Percentiles rank a stretch among this genome's conserved stretches.
These are phyloP conservation scores for barrel medic (Medicago truncatula) DNA, from an alignment of 306 rosid species.

Conservation along the genomic window MtrunA17r5.0-ANR NC_053043.1:21439001-21439500, in stretches of 20 bases:
- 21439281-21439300: not conserved
- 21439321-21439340: not conserved
- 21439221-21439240: slow-evolving; percentile 15
- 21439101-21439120: slow-evolving; percentile 25
- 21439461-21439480: slow-evolving; percentile 10
- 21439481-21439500: not conserved
- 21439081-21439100: slow-evolving; percentile 9
- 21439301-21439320: not conserved
- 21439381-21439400: not conserved
- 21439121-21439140: slow-evolving; percentile 34
- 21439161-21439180: slow-evolving; percentile 25
- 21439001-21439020: slow-evolving; percentile 66
- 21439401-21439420: slow-evolving; percentile 4
- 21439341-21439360: not conserved
- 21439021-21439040: slow-evolving; percentile 53
- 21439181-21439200: slow-evolving; percentile 17
- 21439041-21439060: not conserved
- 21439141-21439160: slow-evolving; percentile 26
- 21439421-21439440: slow-evolving; percentile 12
- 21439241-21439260: not conserved
- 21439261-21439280: slow-evolving; percentile 12
- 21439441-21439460: slow-evolving; percentile 1
- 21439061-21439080: slow-evolving; percentile 29
- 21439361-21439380: slow-evolving; percentile 4
- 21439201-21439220: slow-evolving; percentile 32